Evolutionary conservation across 495 filamentous ascomycete genomes (phyloP), one percentile per base, ranked within the genome.

Genomic region (Rhypophila decipiens): DNA sequence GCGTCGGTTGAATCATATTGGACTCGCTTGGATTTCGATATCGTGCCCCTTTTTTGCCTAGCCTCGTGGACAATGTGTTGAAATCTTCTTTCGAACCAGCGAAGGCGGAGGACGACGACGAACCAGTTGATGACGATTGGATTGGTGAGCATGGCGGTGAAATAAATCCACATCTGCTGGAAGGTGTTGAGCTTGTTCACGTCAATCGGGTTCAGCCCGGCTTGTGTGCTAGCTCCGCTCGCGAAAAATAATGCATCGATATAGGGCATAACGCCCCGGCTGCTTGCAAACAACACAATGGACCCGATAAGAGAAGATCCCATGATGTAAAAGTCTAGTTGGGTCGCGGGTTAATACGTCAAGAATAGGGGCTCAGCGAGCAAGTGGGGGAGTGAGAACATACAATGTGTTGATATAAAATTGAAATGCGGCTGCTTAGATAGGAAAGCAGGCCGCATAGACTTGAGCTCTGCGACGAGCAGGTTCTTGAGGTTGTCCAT

Each of bases 11-110:
- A 74, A 50, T 77, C 75, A 2, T 76, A 74, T 41, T 79, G 77
- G 17, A 78, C 71, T 47, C 80, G 71, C 39, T 77, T 76, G 8
- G 79, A 67, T 46, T 69, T 71, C 34, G 71, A 52, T 8, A 78
- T 56, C 24, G 72, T 75, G 27, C 62, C 57, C 39, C 76, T 59
- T 34, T 59, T 64, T 34, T 55, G 51, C 33, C 60, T 66, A 5
- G 73, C 66, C 47, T 78, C 70, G 34, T 36, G 75, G 23, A 83
- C 90, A 39, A 96, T 74, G 27, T 66, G 58, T 49, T 63, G 59
- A 55, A 98, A 95, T 2, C 89, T 79, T 60, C 90, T 95, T 68
- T 97, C 90, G 57, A 98, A 98, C 91, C 90, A 97, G 67, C 95
- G 95, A 4, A 97, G 70, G 2, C 93, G 86, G 18, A 97, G 71